These are phyloP conservation scores for Nothophytophthora sp. DNA, from an alignment of 352 stramenopile species.

Conservation along the genomic window DNA sequence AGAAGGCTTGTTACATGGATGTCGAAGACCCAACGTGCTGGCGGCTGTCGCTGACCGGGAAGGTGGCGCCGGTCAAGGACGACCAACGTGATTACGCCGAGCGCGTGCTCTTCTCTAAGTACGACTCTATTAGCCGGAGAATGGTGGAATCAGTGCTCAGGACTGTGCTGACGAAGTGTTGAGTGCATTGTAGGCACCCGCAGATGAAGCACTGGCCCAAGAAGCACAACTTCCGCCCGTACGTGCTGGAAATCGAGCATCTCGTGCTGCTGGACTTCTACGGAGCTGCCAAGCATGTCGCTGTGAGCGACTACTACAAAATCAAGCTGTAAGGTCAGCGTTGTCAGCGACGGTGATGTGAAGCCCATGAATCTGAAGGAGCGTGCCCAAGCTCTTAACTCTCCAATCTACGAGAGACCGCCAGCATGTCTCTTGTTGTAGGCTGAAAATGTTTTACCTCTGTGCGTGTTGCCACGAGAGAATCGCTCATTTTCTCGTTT, in stretches of 20 bases:
- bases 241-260: conserved; percentile 56
- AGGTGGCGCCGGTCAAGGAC: conserved; percentile 35
- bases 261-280: conserved; percentile 78
- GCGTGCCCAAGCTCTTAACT: too few species aligned
- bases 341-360: too few species aligned
- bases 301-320: conserved; percentile 57
- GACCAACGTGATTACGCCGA: conserved; percentile 43
- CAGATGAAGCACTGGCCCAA: conserved; percentile 70
- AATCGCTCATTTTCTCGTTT: too few species aligned
- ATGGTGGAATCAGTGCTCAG: too few species aligned
- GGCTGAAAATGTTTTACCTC: too few species aligned
- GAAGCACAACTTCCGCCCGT: conserved; percentile 50
- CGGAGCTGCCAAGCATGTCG: conserved; percentile 59
- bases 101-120: conserved; percentile 62
- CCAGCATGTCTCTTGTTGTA: too few species aligned
- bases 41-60: conserved; percentile 54
- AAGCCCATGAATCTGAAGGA: too few species aligned
- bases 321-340: conserved; percentile 47
- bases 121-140: too few species aligned
- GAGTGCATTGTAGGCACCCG: conserved; percentile 45
- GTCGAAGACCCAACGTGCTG: conserved; percentile 72
- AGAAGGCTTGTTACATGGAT: conserved; percentile 56
- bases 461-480: too few species aligned
- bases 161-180: too few species aligned
- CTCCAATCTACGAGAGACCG: too few species aligned